Evolutionary conservation across 2,329 filamentous ascomycete species (phyloP).

Genomic region (Neophaeococcomyces mojaviensis): DNA sequence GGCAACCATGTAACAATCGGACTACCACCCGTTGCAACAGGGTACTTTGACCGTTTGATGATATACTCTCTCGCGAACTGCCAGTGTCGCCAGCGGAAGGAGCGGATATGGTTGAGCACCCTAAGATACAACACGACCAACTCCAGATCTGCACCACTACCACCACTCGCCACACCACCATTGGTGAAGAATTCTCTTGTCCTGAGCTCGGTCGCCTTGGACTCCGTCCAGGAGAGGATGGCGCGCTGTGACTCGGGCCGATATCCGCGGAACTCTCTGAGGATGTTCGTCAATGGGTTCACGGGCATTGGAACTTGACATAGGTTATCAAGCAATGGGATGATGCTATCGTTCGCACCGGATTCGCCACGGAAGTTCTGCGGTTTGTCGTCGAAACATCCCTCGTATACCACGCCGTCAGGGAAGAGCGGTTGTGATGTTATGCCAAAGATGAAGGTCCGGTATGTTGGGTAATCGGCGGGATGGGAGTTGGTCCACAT

Average conservation of each 20-base stretch:
- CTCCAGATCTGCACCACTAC: constrained; percentile 26
- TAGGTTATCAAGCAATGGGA: constrained; percentile 82
- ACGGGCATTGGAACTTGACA: constrained; percentile 79
- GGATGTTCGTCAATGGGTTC: constrained; percentile 80
- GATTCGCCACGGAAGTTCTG: constrained; percentile 84
- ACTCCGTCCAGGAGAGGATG: constrained; percentile 67
- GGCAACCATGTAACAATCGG: constrained; percentile 45
- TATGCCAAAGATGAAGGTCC: constrained; percentile 96
- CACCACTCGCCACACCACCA: constrained; percentile 18
- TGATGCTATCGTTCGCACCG: constrained; percentile 90
- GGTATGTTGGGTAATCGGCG: constrained; percentile 76
- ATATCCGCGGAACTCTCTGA: constrained; percentile 82
- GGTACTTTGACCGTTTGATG: constrained; percentile 38
- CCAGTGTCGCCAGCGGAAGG: constrained; percentile 45
- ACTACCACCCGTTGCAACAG: constrained; percentile 42
- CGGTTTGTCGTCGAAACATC: constrained; percentile 57
- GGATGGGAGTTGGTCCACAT: constrained; percentile 92
- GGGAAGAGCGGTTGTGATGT: constrained; percentile 92
- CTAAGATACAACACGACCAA: constrained; percentile 38
- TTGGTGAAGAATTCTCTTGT: constrained; percentile 28
- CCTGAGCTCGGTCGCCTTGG: constrained; percentile 42
- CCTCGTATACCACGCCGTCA: constrained; percentile 81
- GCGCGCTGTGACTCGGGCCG: constrained; percentile 80
- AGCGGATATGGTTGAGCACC: constrained; percentile 40
- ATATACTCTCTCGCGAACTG: constrained; percentile 43